A percentile compares a stretch with the other conserved stretches of the same genome.
phyloP scores from a whole-genome alignment of 75 land plant species.

The Isoetes taiwanensis region DNA sequence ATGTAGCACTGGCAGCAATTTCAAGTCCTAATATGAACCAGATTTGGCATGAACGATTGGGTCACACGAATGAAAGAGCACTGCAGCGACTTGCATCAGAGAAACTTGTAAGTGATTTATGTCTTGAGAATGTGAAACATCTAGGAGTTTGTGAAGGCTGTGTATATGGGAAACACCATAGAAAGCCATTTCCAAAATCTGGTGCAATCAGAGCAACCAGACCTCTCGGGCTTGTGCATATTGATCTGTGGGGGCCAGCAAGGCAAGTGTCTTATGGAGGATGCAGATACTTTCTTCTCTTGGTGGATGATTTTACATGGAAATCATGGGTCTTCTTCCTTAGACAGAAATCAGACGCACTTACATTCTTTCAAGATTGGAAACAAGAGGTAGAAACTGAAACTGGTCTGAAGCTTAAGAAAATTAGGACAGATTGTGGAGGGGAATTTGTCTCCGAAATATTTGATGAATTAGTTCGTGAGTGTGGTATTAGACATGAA shows the following conservation, averaged over 20 bases:
- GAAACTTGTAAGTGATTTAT: no score
- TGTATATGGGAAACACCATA: no score
- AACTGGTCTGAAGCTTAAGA: constrained; percentile 12
- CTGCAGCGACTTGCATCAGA: no score
- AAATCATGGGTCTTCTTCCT: constrained; percentile 22
- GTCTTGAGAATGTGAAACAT: no score
- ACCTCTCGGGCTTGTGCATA: constrained; percentile 12
- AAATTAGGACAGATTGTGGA: constrained; percentile 13
- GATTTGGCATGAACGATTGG: no score
- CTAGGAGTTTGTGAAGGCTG: no score
- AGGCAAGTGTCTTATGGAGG: neutral
- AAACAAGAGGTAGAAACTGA: constrained; percentile 14
- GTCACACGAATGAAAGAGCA: no score
- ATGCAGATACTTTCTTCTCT: constrained; percentile 7
- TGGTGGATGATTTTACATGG: constrained; percentile 15
- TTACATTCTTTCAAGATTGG: constrained; percentile 11
- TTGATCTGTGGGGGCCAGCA: constrained; percentile 12
- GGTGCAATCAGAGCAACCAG: constrained; percentile 8
- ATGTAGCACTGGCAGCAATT: no score
- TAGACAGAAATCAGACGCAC: constrained; percentile 10
- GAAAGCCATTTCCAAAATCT: no score
- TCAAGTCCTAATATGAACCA: no score
- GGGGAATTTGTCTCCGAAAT: constrained; percentile 21
- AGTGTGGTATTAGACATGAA: constrained; percentile 6
- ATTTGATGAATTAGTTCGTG: constrained; percentile 6